These are phyloP conservation scores for Polytolypa hystricis DNA, from an alignment of 2,329 filamentous ascomycete species.

Conservation along the genomic window DNA sequence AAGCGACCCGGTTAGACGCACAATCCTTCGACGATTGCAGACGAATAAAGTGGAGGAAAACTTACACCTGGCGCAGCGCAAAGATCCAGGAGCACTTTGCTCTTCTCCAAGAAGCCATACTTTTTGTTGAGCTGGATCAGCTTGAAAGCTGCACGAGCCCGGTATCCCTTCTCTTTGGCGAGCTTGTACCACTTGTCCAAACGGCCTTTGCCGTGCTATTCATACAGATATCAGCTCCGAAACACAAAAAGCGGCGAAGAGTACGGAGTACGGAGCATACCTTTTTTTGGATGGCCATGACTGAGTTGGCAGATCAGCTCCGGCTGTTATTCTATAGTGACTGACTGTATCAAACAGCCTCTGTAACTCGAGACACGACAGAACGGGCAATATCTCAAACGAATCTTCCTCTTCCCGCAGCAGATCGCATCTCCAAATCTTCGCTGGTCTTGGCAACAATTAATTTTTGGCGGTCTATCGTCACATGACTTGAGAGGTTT, in stretches of 20 bases:
- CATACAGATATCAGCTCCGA: constrained; percentile 18
- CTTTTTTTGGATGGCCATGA: constrained; percentile 96
- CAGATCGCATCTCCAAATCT: no score
- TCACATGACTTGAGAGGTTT: neutral
- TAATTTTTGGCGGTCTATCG: neutral
- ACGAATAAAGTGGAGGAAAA: constrained; percentile 13
- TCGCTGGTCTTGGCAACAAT: no score
- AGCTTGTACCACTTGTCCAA: constrained; percentile 98
- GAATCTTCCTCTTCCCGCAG: no score
- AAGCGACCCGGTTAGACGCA: neutral
- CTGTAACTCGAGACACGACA: no score
- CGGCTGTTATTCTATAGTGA: no score
- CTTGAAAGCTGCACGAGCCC: constrained; percentile 94
- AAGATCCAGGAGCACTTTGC: constrained; percentile 90
- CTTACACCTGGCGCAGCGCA: constrained; percentile 87
- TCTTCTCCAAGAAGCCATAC: constrained; percentile 95
- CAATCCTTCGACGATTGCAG: constrained; percentile 1
- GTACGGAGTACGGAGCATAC: constrained; percentile 24
- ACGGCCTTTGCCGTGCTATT: constrained; percentile 83
- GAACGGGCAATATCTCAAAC: no score
- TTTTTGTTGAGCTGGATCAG: constrained; percentile 98
- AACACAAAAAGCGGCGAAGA: constrained; percentile 1
- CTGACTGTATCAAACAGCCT: neutral
- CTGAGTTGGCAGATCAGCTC: no score
- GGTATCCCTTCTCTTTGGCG: constrained; percentile 95